Evolutionary conservation across 1,284 basidiomycete genomes (phyloP).

Genomic region (Apiotrichum laibachii): DNA sequence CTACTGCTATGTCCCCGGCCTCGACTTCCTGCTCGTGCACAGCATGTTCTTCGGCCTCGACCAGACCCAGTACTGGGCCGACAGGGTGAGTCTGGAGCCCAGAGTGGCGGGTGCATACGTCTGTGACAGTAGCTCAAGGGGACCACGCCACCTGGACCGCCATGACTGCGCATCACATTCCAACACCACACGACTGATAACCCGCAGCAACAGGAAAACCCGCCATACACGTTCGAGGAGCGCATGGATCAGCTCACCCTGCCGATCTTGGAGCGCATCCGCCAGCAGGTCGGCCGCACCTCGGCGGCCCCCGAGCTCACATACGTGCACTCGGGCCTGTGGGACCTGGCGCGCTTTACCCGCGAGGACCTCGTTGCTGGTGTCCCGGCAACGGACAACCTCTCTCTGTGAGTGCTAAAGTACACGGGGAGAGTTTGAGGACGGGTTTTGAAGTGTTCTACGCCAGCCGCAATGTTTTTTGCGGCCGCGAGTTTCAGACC

Average conservation of each 20-base stretch:
- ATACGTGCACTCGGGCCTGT: constrained; percentile 21
- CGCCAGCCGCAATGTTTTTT: too few relatives aligned
- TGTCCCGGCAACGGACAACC: not conserved
- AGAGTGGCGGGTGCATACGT: not conserved
- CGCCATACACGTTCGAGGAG: constrained; percentile 24
- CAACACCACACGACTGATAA: not conserved
- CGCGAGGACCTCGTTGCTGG: constrained; percentile 14
- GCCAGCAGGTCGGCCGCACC: not conserved
- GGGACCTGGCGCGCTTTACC: constrained; percentile 21
- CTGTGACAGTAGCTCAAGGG: too few relatives aligned
- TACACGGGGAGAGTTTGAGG: too few relatives aligned
- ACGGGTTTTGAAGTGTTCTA: too few relatives aligned
- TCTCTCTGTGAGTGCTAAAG: constrained; percentile 1
- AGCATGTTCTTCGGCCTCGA: constrained; percentile 23
- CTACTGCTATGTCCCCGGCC: constrained; percentile 25
- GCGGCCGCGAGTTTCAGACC: too few relatives aligned
- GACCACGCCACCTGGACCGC: too few relatives aligned
- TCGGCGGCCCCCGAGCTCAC: constrained; percentile 18
- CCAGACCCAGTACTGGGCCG: constrained; percentile 20
- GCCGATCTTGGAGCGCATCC: constrained; percentile 12
- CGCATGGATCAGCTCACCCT: constrained; percentile 12
- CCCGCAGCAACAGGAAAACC: constrained; percentile 2
- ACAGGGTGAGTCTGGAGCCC: constrained; percentile 15
- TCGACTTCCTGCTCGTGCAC: constrained; percentile 21
- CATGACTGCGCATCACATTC: not conserved